Base-by-base conservation (phyloP, 345 rosid genomes). In the Eucalyptus camaldulensis region DNA sequence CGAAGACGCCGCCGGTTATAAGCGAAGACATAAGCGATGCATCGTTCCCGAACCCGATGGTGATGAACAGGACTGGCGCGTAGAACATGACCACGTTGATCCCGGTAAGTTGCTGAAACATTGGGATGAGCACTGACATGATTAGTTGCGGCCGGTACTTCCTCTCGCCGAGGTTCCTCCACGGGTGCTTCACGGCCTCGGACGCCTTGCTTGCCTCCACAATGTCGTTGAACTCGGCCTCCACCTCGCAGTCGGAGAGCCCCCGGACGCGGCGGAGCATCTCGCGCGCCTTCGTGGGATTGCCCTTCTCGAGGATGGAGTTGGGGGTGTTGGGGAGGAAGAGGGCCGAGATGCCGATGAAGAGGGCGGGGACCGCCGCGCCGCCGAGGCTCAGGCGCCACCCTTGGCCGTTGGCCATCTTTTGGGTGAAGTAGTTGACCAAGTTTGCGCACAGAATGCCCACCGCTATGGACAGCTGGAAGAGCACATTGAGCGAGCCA, bases 101-200 rank as follows among this genome's bases (percentile, higher is more conserved):
- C 45, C 94, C 94, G 4, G 94, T 95, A 12, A 92, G 76, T 49
- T 93, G 94, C n/a, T 95, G 95, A 88, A 95, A 92, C 51, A 91
- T 88, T 2, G 94, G 94, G 80, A 94, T 90, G 16, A 91, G 7
- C 37, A 65, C 37, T 5, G 76, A n/a, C 47, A 92, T 88, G 58
- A 86, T 51, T 25, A 91, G 86, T 53, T 92, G 93, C 5, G 90
- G 93, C 80, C 93, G 88, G 65, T 92, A 91, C 76, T 81, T 88
- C 69, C 91, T 49, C 43, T 62, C 50, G 22, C 83, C 80, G 44
- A 89, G 90, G 65, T 90, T 94, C 62, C 49, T 89, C 62, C 62
- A 87, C 91, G 92, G 93, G 86, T 93, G 43, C 62, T 91, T 37
- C 58, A 92, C 92, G 37, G 91, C 90, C 91, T 80, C 81, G 29